These are phyloP conservation scores for Globisporangium lucens DNA, from an alignment of 352 stramenopile genomes.

Conservation along the genomic window DNA sequence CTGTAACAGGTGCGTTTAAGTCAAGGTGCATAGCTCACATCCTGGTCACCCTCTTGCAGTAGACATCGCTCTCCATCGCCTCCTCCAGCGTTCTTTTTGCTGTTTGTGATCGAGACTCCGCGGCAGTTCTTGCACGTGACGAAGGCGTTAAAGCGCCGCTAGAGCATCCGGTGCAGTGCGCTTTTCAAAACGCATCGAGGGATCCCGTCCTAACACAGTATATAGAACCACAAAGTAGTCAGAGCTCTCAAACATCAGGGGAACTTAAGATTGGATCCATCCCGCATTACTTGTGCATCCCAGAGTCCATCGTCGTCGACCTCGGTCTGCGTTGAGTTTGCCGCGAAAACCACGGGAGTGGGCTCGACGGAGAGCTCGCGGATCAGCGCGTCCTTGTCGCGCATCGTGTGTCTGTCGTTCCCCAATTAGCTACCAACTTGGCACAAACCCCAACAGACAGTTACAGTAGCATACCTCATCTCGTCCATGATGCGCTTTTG, in stretches of 20 bases:
- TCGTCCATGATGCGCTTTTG: conserved; percentile 52
- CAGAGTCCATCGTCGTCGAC: conserved; percentile 75
- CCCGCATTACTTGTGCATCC: conserved; percentile 42
- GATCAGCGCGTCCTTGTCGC: conserved; percentile 53
- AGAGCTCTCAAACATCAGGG: too few species aligned
- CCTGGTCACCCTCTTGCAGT: conserved; percentile 17
- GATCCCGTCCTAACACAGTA: conserved; percentile 42
- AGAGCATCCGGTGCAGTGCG: conserved; percentile 42
- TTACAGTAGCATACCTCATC: conserved; percentile 35
- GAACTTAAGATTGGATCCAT: too few species aligned
- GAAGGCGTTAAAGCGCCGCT: conserved; percentile 70
- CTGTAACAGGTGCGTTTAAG: not conserved
- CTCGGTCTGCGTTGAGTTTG: conserved; percentile 43
- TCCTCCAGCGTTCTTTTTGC: conserved; percentile 1
- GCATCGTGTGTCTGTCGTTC: conserved; percentile 28
- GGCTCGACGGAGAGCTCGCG: conserved; percentile 39
- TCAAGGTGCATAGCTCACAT: conserved; percentile 13
- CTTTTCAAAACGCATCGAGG: conserved; percentile 58
- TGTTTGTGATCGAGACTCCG: conserved; percentile 39
- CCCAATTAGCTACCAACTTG: not conserved
- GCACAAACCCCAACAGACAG: not conserved
- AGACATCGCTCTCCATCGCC: not conserved
- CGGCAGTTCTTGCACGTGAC: conserved; percentile 67
- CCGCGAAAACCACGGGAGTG: conserved; percentile 16
- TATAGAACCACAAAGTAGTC: too few species aligned